Conservation (phyloP, 2,329 filamentous ascomycete genomes). For the Xenosphaeropsis pyriputrescens region DNA sequence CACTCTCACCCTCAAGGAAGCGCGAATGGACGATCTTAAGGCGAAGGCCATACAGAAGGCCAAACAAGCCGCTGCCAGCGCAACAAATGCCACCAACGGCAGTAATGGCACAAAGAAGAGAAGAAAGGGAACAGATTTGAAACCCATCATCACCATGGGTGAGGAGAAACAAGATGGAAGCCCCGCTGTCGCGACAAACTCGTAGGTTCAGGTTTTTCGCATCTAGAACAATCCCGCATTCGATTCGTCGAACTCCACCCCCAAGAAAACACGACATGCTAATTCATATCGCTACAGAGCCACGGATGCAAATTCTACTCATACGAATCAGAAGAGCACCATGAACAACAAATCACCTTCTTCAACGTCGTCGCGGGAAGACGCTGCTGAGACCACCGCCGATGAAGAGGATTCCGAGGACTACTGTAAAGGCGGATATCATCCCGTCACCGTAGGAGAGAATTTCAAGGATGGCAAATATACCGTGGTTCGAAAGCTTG, state of each 20-base stretch:
- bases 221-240: slow-evolving; percentile 17
- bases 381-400: slow-evolving; percentile 78
- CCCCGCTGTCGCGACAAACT: slow-evolving; percentile 6
- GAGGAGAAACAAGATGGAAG: slow-evolving; percentile 22
- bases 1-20: too few species aligned
- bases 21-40: slow-evolving; percentile 8
- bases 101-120: slow-evolving; percentile 43
- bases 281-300: neutral
- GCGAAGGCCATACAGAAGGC: slow-evolving; percentile 39
- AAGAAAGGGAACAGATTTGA: slow-evolving; percentile 36
- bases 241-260: slow-evolving; percentile 17
- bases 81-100: slow-evolving; percentile 22
- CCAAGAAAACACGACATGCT: slow-evolving; percentile 3
- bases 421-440: slow-evolving; percentile 98
- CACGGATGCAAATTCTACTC: slow-evolving; percentile 14
- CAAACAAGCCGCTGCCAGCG: slow-evolving; percentile 35
- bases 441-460: slow-evolving; percentile 87
- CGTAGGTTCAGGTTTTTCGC: slow-evolving; percentile 4
- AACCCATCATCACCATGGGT: slow-evolving; percentile 44
- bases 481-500: slow-evolving; percentile 87
- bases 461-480: slow-evolving; percentile 97
- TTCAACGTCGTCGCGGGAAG: slow-evolving; percentile 66
- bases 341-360: slow-evolving; percentile 32
- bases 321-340: slow-evolving; percentile 9
- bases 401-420: slow-evolving; percentile 98